Evolutionary conservation across 2,329 filamentous ascomycete species (phyloP), one percentile per base, ranked within the genome.

Genomic region (Trichoderma semiorbis): DNA sequence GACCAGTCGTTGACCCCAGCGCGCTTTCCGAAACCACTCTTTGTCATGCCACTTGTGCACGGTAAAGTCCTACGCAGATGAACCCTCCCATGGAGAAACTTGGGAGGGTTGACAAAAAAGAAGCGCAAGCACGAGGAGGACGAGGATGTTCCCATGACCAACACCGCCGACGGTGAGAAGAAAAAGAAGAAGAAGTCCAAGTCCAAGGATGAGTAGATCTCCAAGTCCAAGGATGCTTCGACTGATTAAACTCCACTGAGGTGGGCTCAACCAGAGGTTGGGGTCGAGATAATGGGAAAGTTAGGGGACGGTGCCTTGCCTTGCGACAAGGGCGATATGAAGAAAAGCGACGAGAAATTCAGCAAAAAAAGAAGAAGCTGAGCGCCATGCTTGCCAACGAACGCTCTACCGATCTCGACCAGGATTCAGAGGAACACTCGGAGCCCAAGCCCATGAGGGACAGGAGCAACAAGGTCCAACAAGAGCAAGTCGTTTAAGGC

Each of bases 361-460:
- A 24, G 30, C 58, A 70, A 64, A 14, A n/a, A 57, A 57, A 32
- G 68, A 58, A 43, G 39, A 26, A 58, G 32, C 28, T 63, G 68
- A 69, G 66, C 21, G 26, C 50, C 55, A 8, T 32, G 36, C 28
- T 28, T 50, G 67, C 26, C 39, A 34, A 28, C 34, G 21, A 62
- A 64, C 18, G 16, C 32, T 55, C 34, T 47, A 39, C 62, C 43
- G 55, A 71, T 39, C 14, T 34, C 55, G 30, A 26, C 43, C 12
- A 55, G 24, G 24, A 63, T 11, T n/a, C 67, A 55, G 0, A 73
- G 58, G 0, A 69, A 62, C n/a, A 24, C 34, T 28, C 11, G 12
- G 30, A 90, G 79, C 85, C 90, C 70, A 86, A 90, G 78, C 88
- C 91, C 82, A 85, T 90, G 75, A 88, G 90, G 78, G 89, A 64